These are phyloP conservation scores for Thalia dealbata DNA, from an alignment of 176 grass and related monocot genomes.

Conservation along the genomic window DNA sequence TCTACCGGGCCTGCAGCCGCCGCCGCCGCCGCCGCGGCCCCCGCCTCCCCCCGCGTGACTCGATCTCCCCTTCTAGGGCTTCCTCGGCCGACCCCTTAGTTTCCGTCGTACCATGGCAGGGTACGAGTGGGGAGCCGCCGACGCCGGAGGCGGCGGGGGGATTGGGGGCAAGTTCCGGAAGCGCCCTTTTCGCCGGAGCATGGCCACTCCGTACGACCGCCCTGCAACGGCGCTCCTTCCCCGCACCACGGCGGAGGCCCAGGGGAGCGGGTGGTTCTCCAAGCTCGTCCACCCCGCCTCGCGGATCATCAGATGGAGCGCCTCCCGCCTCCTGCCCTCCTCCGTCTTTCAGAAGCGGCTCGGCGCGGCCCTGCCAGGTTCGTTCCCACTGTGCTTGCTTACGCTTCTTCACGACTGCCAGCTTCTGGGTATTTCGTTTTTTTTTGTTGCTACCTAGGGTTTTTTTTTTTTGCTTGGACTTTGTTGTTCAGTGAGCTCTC, in stretches of 20 bases:
- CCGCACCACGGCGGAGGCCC: background rate
- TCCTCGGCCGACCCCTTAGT: background rate
- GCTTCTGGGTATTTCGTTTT: background rate
- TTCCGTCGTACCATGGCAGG: background rate
- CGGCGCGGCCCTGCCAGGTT: background rate
- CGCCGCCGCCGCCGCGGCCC: too few relatives aligned
- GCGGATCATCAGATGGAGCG: conserved; percentile 4
- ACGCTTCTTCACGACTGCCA: background rate
- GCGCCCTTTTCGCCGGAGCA: background rate
- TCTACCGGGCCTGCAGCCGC: too few relatives aligned
- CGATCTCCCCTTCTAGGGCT: too few relatives aligned
- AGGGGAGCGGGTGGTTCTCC: background rate
- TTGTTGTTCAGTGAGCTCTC: background rate
- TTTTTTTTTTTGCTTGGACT: background rate
- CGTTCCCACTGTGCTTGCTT: background rate
- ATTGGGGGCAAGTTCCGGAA: conserved; percentile 9
- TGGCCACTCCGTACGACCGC: conserved; percentile 9
- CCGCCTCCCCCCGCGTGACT: too few relatives aligned
- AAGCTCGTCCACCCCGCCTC: background rate
- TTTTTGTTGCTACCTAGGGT: background rate
- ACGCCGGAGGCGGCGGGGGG: background rate
- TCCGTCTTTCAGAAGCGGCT: conserved; percentile 19
- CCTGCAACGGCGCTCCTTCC: background rate
- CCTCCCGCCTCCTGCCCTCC: conserved; percentile 30
- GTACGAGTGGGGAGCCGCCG: background rate